Evolutionary conservation across 768 basidiomycete species (phyloP).

Genomic region (Floccularia luteovirens): DNA sequence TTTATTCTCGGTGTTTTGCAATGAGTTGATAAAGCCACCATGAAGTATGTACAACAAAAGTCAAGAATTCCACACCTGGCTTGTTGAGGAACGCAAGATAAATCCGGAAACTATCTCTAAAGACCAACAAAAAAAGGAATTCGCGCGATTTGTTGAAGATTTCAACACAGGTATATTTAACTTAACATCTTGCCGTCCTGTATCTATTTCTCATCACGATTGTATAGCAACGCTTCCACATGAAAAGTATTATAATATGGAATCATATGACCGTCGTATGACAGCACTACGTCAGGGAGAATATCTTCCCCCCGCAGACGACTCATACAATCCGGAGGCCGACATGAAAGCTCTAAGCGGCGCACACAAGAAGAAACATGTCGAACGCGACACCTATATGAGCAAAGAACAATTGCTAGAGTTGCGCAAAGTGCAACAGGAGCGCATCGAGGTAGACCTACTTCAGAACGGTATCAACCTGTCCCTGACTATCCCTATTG

Average conservation of each 20-base stretch:
- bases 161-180: conserved; percentile 62
- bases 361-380: conserved; percentile 59
- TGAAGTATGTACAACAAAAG: conserved; percentile 73
- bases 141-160: conserved; percentile 75
- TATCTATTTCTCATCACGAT: conserved; percentile 1
- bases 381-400: conserved; percentile 70
- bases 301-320: conserved; percentile 62
- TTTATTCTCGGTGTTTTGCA: conserved; percentile 1
- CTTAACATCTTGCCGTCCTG: background rate
- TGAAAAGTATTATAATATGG: conserved; percentile 94
- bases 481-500: background rate
- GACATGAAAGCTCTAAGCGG: conserved; percentile 75
- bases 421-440: conserved; percentile 75
- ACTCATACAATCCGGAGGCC: conserved; percentile 74
- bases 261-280: conserved; percentile 81
- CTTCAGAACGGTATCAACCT: background rate
- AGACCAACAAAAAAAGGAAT: conserved; percentile 82
- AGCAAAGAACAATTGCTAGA: conserved; percentile 76
- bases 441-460: conserved; percentile 64
- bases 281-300: conserved; percentile 77
- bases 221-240: conserved; percentile 79
- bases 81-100: conserved; percentile 85
- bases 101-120: conserved; percentile 87
- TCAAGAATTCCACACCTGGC: conserved; percentile 87
- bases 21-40: background rate